A percentile compares a stretch with the other conserved stretches of the same genome.
Conservation (phyloP, 306 rosid genomes). For the Astragalus glycyphyllos region DNA sequence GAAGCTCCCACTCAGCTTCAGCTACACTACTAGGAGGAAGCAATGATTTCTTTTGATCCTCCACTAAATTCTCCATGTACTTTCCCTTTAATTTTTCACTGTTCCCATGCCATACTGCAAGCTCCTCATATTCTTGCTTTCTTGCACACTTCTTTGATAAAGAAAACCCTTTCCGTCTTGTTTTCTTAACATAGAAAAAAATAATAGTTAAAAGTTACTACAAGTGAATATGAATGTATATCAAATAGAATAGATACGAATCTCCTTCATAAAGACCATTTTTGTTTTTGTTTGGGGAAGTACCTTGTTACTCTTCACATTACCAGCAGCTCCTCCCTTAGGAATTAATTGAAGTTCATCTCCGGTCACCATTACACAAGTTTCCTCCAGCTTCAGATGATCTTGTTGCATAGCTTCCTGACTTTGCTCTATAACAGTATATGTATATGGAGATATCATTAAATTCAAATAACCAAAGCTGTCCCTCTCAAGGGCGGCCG, state of each 20-base stretch:
- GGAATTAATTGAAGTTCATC: conserved; percentile 56
- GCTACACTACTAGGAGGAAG: conserved; percentile 35
- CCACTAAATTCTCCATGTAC: conserved; percentile 35
- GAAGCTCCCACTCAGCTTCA: conserved; percentile 91
- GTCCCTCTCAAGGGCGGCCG: conserved; percentile 3
- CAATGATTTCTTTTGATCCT: conserved; percentile 38
- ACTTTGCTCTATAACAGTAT: conserved; percentile 42
- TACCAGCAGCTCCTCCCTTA: conserved; percentile 39
- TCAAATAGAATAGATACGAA: too few species aligned
- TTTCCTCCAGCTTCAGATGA: conserved; percentile 61
- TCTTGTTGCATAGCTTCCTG: conserved; percentile 42
- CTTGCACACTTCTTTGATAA: conserved; percentile 68
- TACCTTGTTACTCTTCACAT: conserved; percentile 70
- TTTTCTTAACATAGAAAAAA: conserved; percentile 53
- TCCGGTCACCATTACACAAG: conserved; percentile 71
- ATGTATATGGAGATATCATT: too few species aligned
- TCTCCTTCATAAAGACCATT: not conserved
- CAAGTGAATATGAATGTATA: not conserved
- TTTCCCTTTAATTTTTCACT: conserved; percentile 32
- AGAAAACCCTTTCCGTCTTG: conserved; percentile 56
- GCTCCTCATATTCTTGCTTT: conserved; percentile 84
- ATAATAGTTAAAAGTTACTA: conserved; percentile 21
- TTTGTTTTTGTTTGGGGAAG: not conserved
- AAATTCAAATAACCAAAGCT: conserved; percentile 9
- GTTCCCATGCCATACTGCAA: conserved; percentile 62